A percentile compares a stretch with the other conserved stretches of the same genome.
These are phyloP conservation scores for Clohesyomyces aquaticus DNA, from an alignment of 495 filamentous ascomycete species.

Conservation along the genomic window DNA sequence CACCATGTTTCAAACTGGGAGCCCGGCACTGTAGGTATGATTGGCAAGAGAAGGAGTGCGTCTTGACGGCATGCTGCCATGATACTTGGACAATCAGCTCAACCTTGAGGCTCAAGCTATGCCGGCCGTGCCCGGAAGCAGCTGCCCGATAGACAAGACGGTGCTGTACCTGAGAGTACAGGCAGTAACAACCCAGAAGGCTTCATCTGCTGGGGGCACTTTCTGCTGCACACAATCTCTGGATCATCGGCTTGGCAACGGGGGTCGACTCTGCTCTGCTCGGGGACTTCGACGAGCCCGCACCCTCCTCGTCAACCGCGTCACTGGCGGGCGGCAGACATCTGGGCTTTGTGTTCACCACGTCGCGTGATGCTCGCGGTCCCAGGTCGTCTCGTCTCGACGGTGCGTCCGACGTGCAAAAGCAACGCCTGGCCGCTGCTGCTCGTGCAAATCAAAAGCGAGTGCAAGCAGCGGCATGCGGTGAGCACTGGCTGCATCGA, in stretches of 20 bases:
- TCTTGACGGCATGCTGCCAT: too few relatives aligned
- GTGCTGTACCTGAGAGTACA: too few relatives aligned
- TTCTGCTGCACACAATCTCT: background rate
- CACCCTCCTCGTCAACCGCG: slow-evolving; percentile 7
- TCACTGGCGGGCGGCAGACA: slow-evolving; percentile 6
- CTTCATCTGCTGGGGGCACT: background rate
- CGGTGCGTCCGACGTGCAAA: slow-evolving; percentile 1
- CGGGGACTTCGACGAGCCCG: too few relatives aligned
- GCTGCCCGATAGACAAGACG: too few relatives aligned
- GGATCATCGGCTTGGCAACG: slow-evolving; percentile 20
- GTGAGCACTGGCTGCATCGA: background rate
- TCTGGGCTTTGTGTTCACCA: slow-evolving; percentile 1
- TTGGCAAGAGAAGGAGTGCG: too few relatives aligned
- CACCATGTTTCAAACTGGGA: background rate
- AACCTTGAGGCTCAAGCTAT: too few relatives aligned
- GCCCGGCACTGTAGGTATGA: background rate
- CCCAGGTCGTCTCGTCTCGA: too few relatives aligned
- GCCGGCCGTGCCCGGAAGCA: background rate
- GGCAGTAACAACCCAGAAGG: too few relatives aligned
- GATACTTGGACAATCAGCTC: too few relatives aligned
- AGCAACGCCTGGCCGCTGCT: background rate
- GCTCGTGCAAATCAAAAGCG: background rate
- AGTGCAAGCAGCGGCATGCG: background rate
- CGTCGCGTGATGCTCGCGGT: slow-evolving; percentile 20
- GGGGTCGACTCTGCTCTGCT: too few relatives aligned